phyloP scores from a whole-genome alignment of 1,139 yeast genomes.

The Scheffersomyces cryptocercus region DNA sequence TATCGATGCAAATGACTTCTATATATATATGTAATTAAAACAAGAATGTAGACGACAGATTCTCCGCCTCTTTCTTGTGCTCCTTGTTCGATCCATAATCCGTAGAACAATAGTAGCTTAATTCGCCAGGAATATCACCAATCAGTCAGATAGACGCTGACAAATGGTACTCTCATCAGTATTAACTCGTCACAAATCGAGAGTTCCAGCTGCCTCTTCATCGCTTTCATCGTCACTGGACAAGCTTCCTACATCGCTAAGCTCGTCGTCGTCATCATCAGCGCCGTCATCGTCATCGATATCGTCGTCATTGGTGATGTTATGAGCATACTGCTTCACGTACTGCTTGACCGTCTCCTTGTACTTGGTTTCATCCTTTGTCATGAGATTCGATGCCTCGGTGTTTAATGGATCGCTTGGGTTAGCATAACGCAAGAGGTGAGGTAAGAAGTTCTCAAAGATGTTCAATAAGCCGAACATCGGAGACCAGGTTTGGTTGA shows the following conservation, averaged over 20 bases:
- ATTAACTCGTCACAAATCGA: constrained; percentile 6
- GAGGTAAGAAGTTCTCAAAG: constrained; percentile 92
- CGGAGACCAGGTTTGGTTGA: constrained; percentile 98
- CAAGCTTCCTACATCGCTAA: constrained; percentile 45
- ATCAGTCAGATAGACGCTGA: too few species aligned
- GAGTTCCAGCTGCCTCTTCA: constrained; percentile 11
- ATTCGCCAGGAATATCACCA: too few species aligned
- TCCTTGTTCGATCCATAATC: too few species aligned
- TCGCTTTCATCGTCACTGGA: constrained; percentile 50
- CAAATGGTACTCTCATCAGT: too few species aligned
- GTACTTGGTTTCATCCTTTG: constrained; percentile 69
- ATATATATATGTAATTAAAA: too few species aligned
- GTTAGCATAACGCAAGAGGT: constrained; percentile 86
- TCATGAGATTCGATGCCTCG: constrained; percentile 83
- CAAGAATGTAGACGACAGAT: too few species aligned
- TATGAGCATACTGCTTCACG: constrained; percentile 70
- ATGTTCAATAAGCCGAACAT: constrained; percentile 92
- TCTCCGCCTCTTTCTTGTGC: too few species aligned
- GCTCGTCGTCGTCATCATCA: constrained; percentile 37
- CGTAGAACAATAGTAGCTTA: too few species aligned
- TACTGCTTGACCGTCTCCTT: constrained; percentile 70
- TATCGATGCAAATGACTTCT: too few species aligned
- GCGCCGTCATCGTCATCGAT: constrained; percentile 36
- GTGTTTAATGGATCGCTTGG: constrained; percentile 93
- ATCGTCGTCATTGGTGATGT: constrained; percentile 35